Evolutionary conservation across 495 filamentous ascomycete genomes (phyloP), one percentile per base, ranked within the genome.

Genomic region (Penicillium canescens): DNA sequence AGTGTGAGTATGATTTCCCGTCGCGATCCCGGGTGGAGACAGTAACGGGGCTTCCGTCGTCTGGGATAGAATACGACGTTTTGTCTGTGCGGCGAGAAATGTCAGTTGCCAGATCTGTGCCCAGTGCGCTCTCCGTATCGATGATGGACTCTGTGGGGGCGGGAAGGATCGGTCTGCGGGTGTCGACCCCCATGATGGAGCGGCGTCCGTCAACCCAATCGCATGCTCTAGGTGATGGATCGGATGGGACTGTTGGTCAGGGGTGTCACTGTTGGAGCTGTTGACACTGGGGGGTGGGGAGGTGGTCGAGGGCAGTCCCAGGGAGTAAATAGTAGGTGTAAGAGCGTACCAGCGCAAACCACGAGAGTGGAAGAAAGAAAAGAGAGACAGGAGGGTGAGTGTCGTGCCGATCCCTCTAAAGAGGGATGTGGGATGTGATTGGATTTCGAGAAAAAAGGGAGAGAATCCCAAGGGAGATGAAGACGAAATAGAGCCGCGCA

Each of bases 1-100:
- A 71, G 51, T 61, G 72, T 57, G 79, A 74, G 9, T 31, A 31
- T 59, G 77, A 67, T 53, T 77, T 79, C 58, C 78, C 76, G 48
- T 75, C 73, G 43, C 71, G 68, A 46, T 80, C 81, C 61, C 79
- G 76, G 54, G 92, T 93, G 62, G 86, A 61, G 61, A 98, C 93
- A 46, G 89, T 97, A 59, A 98, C 82, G 36, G 90, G 89, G 55
- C 89, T 92, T 63, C 94, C 95, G 84, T 99, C 93, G 71, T 96
- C 93, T 21, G 92, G 94, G 50, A 99, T 84, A 42, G 89, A 93
- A 75, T 95, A 96, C 48, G 89, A 87, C 45, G 87, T 87, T 75
- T 82, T 83, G 74, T 90, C 88, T 70, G 87, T 91, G 61, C 82
- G 81, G 61, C 88, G 87, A 67, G 88, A 92, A 61, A 90, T 57